Evolutionary conservation across 1,284 basidiomycete species (phyloP), one percentile per base, ranked within the genome.

Genomic region (Trichosporon asahii): DNA sequence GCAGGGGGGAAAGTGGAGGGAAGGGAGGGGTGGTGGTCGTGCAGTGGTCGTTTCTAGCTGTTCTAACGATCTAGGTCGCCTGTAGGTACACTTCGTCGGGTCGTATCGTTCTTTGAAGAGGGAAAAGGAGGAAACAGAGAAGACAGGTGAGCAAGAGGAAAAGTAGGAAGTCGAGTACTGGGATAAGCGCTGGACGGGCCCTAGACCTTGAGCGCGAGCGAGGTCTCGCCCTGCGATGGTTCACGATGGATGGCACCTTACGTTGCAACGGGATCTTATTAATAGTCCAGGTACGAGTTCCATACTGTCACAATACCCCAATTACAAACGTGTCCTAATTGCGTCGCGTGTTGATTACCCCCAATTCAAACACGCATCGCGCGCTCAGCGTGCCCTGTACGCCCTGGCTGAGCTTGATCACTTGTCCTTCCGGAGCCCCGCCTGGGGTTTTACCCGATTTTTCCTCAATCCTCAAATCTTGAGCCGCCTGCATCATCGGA

Each of bases 241-340:
- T 53, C 49, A 53, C 49, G 49, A 53, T 53, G 49, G 49, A 53
- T 53, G 49, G 49, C 49, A 53, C 49, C 23, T 53, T 53, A 53
- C 49, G 49, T 53, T 53, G 49, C 49, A 25, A 9, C 49, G 49
- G 49, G 49, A 53, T 53, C 49, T 53, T 53, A 53, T 53, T 53
- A 53, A 53, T 53, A 25, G 49, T 2, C 49, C 49, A 53, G 49
- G 49, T 11, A 53, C 49, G 44, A 37, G 18, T 2, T n/a, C 18
- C 15, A 46, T 46, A 46, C 44, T 18, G 21, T 21, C 44, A 9
- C 9, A 21, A 25, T 21, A 14, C 11, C n/a, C 3, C 49, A 53
- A n/a, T 53, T 53, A 53, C 66, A 67, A 61, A 57, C 40, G 57
- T 67, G 29, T 49, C 57, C 66, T 46, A n/a, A 57, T 61, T 14